Conservation (phyloP, 345 rosid species). For the Eucalyptus guilfoylei region DNA sequence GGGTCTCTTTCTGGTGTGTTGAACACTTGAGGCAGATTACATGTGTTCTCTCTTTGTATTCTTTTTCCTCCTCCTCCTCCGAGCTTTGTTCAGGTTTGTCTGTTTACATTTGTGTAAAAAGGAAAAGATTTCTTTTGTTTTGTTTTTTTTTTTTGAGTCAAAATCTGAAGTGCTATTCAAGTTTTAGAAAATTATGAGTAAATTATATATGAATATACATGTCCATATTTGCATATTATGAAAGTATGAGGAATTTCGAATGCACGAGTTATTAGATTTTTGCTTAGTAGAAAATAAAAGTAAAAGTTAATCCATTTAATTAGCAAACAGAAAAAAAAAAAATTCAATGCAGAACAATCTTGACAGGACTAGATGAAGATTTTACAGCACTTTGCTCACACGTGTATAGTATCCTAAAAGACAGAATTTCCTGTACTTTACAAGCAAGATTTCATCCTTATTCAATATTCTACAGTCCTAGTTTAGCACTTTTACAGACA, state of each 20-base stretch:
- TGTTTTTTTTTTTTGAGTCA: not conserved
- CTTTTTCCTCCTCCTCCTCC: not conserved
- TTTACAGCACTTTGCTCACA: not conserved
- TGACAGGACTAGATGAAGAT: not conserved
- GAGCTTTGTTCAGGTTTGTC: not conserved
- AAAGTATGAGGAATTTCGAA: not conserved
- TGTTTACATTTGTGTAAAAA: not conserved
- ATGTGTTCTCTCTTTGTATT: not conserved
- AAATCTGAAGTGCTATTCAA: not conserved
- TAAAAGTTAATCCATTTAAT: not conserved
- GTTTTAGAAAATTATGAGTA: not conserved
- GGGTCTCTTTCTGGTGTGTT: not conserved
- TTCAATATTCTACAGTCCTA: not conserved
- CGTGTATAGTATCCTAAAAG: not conserved
- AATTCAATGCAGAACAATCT: not conserved
- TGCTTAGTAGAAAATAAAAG: not conserved
- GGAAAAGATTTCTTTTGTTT: not conserved
- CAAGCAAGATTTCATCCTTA: not conserved
- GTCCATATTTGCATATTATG: not conserved
- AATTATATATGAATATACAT: not conserved
- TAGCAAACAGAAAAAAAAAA: not conserved
- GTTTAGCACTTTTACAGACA: not conserved
- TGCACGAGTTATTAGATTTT: not conserved
- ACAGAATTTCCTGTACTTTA: not conserved
- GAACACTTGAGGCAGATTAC: not conserved